A percentile compares a stretch with the other conserved stretches of the same genome.
Evolutionary conservation across 225 moss, liverwort and hornwort species (phyloP).

Genomic region (Thuidium tamariscinum): DNA sequence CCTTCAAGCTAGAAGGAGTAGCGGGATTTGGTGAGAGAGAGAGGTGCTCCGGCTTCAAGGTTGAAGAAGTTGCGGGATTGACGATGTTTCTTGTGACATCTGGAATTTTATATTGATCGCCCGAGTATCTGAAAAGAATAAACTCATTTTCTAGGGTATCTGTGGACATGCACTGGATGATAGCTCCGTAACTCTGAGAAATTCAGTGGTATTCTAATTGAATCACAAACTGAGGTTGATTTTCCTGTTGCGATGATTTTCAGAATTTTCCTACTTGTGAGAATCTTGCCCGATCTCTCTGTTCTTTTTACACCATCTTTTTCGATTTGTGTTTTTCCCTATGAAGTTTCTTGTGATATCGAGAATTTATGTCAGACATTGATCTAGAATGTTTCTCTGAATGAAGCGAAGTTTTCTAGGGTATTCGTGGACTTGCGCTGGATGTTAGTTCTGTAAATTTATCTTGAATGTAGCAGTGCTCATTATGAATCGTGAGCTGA

Average conservation of each 20-base stretch:
- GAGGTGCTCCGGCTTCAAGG: background rate
- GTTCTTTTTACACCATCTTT: background rate
- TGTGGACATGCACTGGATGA: background rate
- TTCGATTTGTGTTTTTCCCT: background rate
- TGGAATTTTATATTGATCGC: background rate
- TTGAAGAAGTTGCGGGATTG: background rate
- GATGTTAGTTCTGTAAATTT: background rate
- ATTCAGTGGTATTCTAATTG: background rate
- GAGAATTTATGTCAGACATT: background rate
- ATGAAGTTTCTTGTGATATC: background rate
- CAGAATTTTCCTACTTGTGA: background rate
- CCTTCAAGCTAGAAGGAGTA: background rate
- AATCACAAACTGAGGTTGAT: background rate
- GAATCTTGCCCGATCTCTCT: background rate
- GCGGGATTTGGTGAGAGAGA: conserved; percentile 5
- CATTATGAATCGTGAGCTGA: background rate
- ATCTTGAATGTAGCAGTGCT: background rate
- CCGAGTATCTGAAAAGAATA: background rate
- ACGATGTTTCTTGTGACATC: background rate
- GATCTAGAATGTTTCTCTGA: background rate
- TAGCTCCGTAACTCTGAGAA: background rate
- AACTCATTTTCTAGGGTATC: background rate
- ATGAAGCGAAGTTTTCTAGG: background rate
- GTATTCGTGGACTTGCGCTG: background rate
- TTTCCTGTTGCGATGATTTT: background rate